These are phyloP conservation scores for Colletotrichum sp. DNA, from an alignment of 2,329 filamentous ascomycete species.

Conservation along the genomic window DNA sequence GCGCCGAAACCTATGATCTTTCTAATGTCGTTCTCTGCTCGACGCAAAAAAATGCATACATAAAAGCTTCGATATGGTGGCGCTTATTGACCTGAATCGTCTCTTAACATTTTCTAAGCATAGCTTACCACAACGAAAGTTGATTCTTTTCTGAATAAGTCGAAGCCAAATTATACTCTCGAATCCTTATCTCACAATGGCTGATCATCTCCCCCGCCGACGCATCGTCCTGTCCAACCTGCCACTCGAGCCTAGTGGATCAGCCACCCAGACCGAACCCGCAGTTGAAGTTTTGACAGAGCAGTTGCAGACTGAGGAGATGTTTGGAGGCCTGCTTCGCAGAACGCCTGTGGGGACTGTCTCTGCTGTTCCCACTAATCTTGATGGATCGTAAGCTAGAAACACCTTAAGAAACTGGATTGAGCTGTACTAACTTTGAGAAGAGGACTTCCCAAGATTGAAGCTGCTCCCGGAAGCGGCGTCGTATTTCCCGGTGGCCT, in stretches of 20 bases:
- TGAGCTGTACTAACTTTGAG: neutral
- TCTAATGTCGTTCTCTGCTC: neutral
- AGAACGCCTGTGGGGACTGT: conserved; percentile 38
- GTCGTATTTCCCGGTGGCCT: neutral
- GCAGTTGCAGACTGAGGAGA: neutral
- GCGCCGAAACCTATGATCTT: neutral
- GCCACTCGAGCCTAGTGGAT: neutral
- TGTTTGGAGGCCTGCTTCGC: neutral
- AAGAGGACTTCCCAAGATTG: neutral
- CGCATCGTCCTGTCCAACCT: conserved; percentile 1
- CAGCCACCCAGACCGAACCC: neutral
- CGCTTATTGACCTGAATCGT: neutral
- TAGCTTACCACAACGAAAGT: fast-evolving
- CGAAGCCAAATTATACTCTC: neutral
- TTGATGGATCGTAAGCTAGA: neutral
- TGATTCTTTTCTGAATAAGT: neutral
- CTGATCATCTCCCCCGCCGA: neutral
- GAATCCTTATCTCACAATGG: neutral
- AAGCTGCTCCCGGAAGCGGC: neutral
- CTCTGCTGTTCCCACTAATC: neutral
- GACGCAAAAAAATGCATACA: neutral
- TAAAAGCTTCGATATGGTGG: neutral
- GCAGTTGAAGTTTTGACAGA: neutral
- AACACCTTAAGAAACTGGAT: neutral
- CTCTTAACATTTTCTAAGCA: neutral